Base-by-base conservation (phyloP, 2,329 filamentous ascomycete species). In the Cladosporium colombiae region DNA sequence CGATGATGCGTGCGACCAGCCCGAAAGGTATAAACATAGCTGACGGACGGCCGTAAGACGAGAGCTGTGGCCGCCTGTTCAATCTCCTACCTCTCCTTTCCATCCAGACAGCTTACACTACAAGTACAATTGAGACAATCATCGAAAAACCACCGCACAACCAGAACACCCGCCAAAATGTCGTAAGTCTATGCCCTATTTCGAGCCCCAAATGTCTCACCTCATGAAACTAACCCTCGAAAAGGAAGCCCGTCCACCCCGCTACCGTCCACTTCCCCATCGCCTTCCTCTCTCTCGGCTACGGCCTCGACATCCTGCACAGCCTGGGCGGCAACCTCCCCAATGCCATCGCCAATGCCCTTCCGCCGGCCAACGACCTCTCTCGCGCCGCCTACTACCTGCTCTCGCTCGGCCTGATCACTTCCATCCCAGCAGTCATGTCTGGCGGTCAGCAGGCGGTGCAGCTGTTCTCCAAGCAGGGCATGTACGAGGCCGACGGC, bases 241-340 rank as follows among this genome's bases (percentile, higher is more conserved):
- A 33, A 52, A 63, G 61, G 50, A 80, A 81, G 69, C 81, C 81
- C 62, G 72, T 75, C 50, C 81, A 83, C 70, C 81, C 81, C 58
- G 79, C 80, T 29, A 74, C 77, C 13, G 79, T 83, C 53, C 81
- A 83, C 73, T 82, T 81, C 71, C 81, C 81, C 23, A 76, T 83
- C 62, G 77, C 80, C 65, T 81, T 82, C 73, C 76, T 80, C 66
- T 70, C 75, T 52, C 73, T 81, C 16, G 77, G 79, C 40, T 80
- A 77, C 59, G 76, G 67, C 52, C 77, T 82, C 66, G 81, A 83
- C 70, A 74, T 76, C 35, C 69, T 80, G 21, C 74, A 79, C 71
- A 72, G 73, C 64, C 73, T 75, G 21, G 71, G 75, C 62, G 71
- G 75, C n/a, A 68, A 66, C 65, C 72, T 77, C 44, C 75, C 76